A percentile compares a stretch with the other conserved stretches of the same genome.
Conservation (phyloP, 139 green algal genomes). For the Nannochloris sp. region DNA sequence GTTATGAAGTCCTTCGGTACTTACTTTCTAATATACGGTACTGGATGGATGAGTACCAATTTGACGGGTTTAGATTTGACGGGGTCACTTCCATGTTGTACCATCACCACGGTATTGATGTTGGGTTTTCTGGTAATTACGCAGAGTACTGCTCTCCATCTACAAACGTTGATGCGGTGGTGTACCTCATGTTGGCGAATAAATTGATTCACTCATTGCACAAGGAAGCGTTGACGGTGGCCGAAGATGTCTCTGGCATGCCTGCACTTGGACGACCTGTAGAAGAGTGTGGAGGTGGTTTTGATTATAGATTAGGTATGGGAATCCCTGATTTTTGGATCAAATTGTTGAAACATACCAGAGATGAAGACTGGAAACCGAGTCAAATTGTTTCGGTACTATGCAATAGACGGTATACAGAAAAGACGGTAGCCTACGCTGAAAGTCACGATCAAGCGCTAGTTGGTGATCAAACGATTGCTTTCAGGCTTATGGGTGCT, state of each 20-base stretch:
- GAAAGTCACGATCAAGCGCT: conserved; percentile 87
- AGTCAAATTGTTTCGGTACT: conserved; percentile 72
- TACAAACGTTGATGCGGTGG: conserved; percentile 90
- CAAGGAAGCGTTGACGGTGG: conserved; percentile 70
- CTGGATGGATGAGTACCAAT: conserved; percentile 93
- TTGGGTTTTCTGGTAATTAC: conserved; percentile 78
- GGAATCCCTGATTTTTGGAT: conserved; percentile 90
- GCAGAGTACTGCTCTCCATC: conserved; percentile 13
- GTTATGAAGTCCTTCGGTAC: conserved; percentile 76
- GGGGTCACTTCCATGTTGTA: conserved; percentile 98
- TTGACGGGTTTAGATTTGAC: conserved; percentile 95
- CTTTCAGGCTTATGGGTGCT: conserved; percentile 51
- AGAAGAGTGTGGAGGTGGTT: conserved; percentile 80
- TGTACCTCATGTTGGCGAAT: conserved; percentile 96
- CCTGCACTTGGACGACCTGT: conserved; percentile 83
- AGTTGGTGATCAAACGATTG: conserved; percentile 60
- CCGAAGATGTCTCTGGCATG: conserved; percentile 94
- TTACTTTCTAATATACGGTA: conserved; percentile 91
- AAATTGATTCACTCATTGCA: conserved; percentile 70
- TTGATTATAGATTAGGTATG: conserved; percentile 90
- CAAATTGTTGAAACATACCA: conserved; percentile 50
- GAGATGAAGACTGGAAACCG: conserved; percentile 84
- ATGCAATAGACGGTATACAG: conserved; percentile 80
- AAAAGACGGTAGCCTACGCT: conserved; percentile 76
- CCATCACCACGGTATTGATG: conserved; percentile 89